These are phyloP conservation scores for Phytophthora nicotianae DNA, from an alignment of 352 stramenopile genomes.

Conservation along the genomic window DNA sequence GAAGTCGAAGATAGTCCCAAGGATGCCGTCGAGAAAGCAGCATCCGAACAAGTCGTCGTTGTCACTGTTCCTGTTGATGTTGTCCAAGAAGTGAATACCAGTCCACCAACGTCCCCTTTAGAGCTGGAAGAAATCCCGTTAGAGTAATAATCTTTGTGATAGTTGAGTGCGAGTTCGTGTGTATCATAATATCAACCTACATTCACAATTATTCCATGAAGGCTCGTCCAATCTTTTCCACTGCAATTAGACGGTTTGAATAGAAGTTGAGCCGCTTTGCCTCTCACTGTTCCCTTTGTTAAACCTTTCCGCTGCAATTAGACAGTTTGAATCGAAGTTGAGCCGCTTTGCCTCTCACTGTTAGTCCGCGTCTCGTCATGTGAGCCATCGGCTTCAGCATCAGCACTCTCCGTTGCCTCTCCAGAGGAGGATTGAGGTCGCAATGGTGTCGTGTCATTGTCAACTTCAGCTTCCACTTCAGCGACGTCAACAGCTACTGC, in stretches of 20 bases:
- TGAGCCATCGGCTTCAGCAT: conserved; percentile 13
- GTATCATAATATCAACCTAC: conserved; percentile 36
- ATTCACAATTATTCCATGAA: conserved; percentile 10
- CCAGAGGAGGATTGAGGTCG: conserved; percentile 16
- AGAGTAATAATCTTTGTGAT: conserved; percentile 5
- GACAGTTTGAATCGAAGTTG: conserved; percentile 32
- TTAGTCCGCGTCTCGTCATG: not conserved
- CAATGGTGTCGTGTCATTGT: conserved; percentile 12
- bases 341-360: conserved; percentile 2
- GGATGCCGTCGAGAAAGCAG: not conserved
- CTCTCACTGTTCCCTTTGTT: conserved; percentile 1
- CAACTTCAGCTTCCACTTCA: conserved; percentile 10
- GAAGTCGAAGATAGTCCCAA: conserved; percentile 1
- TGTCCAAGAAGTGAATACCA: conserved; percentile 21
- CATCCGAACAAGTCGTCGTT: conserved; percentile 14
- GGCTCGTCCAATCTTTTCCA: not conserved
- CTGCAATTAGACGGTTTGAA: conserved; percentile 30
- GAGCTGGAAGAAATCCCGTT: conserved; percentile 26
- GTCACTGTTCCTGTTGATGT: conserved; percentile 23
- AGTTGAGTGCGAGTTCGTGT: conserved; percentile 4
- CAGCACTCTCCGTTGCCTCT: conserved; percentile 2
- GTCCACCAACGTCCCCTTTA: not conserved
- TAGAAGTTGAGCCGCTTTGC: conserved; percentile 12
- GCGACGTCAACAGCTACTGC: conserved; percentile 19
- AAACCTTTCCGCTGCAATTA: conserved; percentile 12